These are phyloP conservation scores for Boletus mariae DNA, from an alignment of 1,284 basidiomycete genomes.

Conservation along the genomic window DNA sequence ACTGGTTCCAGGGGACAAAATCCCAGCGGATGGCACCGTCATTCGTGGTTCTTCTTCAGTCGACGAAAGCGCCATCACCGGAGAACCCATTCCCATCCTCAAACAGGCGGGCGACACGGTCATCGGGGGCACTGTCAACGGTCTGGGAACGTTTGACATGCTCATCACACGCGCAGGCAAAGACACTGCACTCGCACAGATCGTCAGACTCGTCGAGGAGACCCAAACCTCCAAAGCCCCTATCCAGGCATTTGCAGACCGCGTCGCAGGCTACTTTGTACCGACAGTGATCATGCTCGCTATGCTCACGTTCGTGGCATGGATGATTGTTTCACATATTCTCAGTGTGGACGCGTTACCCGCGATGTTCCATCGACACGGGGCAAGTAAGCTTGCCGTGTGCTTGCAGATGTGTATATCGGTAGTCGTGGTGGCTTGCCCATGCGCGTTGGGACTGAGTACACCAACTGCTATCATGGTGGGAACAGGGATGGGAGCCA, in stretches of 20 bases:
- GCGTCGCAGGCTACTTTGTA: conserved; percentile 93
- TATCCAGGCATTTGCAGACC: conserved; percentile 96
- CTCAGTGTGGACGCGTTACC: conserved; percentile 66
- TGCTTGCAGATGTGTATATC: conserved; percentile 98
- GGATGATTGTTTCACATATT: conserved; percentile 79
- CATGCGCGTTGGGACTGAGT: conserved; percentile 93
- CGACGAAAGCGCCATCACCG: conserved; percentile 97
- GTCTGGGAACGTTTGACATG: conserved; percentile 95
- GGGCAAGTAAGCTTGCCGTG: conserved; percentile 83
- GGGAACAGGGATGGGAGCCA: conserved; percentile 94
- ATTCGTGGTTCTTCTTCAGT: conserved; percentile 82
- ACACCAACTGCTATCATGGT: conserved; percentile 99
- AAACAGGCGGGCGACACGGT: conserved; percentile 83
- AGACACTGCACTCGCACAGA: conserved; percentile 94
- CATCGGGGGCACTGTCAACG: conserved; percentile 97
- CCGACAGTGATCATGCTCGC: conserved; percentile 87
- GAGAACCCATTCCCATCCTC: conserved; percentile 87
- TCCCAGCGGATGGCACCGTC: conserved; percentile 94
- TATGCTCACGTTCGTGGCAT: conserved; percentile 76
- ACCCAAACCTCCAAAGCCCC: conserved; percentile 98
- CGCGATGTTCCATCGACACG: conserved; percentile 78
- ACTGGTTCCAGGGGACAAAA: conserved; percentile 93
- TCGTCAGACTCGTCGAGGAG: conserved; percentile 95
- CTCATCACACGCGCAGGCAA: conserved; percentile 91
- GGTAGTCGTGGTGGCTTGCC: conserved; percentile 97